Evolutionary conservation across 1,139 yeast species (phyloP).

Genomic region (Saccharomyces hybrid): DNA sequence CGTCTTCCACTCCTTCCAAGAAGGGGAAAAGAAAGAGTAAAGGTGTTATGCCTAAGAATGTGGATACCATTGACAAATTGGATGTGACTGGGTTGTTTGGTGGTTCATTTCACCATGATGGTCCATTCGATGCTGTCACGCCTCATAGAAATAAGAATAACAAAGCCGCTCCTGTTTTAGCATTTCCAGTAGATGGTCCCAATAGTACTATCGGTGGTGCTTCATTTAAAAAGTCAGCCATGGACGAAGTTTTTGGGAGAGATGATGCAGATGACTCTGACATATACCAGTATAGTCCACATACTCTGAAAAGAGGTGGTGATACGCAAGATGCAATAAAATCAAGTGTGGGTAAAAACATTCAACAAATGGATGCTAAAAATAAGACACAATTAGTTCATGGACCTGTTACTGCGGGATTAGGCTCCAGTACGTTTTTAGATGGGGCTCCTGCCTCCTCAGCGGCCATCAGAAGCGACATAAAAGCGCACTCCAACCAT

Average conservation of each 20-base stretch:
- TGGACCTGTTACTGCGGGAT: slow-evolving; percentile 77
- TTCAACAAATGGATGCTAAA: slow-evolving; percentile 63
- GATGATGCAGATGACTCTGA: slow-evolving; percentile 16
- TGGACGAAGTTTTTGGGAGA: slow-evolving; percentile 30
- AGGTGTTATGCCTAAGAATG: slow-evolving; percentile 36
- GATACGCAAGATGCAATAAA: slow-evolving; percentile 36
- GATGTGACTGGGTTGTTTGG: slow-evolving; percentile 95
- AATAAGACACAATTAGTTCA: slow-evolving; percentile 66
- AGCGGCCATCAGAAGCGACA: slow-evolving; percentile 37
- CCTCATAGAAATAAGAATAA: slow-evolving; percentile 85
- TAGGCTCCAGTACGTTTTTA: slow-evolving; percentile 84
- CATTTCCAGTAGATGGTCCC: slow-evolving; percentile 93
- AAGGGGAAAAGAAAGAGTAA: slow-evolving; percentile 43
- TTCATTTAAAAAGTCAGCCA: slow-evolving; percentile 26
- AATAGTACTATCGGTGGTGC: slow-evolving; percentile 75
- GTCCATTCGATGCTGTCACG: slow-evolving; percentile 97
- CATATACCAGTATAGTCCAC: slow-evolving; percentile 65
- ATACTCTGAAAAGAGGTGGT: slow-evolving; percentile 46
- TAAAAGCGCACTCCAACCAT: slow-evolving; percentile 14
- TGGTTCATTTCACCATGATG: slow-evolving; percentile 96
- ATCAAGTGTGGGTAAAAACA: slow-evolving; percentile 38
- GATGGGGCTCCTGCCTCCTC: slow-evolving; percentile 95
- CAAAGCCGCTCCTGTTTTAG: slow-evolving; percentile 84
- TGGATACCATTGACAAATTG: slow-evolving; percentile 88
- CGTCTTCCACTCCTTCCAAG: slow-evolving; percentile 13